Conservation (phyloP, 352 stramenopile genomes). For the Pythium dissimile region DNA sequence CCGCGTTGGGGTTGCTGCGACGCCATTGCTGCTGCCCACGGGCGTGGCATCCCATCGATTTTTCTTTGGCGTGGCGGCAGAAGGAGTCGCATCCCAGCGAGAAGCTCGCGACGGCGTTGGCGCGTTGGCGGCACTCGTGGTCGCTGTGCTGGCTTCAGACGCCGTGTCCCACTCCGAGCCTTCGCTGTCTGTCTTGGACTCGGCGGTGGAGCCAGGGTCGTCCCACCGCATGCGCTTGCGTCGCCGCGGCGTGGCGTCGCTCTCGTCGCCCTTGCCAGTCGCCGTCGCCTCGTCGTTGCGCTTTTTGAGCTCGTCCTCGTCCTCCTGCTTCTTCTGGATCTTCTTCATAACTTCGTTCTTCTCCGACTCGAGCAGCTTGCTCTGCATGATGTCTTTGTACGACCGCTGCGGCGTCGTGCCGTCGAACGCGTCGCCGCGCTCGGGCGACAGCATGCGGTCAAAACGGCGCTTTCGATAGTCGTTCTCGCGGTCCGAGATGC, state of each 20-base stretch:
- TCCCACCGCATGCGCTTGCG: constrained; percentile 87
- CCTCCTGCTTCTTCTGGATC: constrained; percentile 82
- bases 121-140: constrained; percentile 23
- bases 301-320: constrained; percentile 50
- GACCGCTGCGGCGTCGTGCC: constrained; percentile 76
- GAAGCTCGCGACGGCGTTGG: constrained; percentile 59
- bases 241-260: constrained; percentile 36
- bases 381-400: constrained; percentile 91
- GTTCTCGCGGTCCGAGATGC: constrained; percentile 93
- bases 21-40: constrained; percentile 37
- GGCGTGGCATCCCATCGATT: constrained; percentile 86
- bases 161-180: constrained; percentile 79
- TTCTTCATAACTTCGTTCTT: constrained; percentile 83
- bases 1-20: constrained; percentile 17
- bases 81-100: constrained; percentile 75
- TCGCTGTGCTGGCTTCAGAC: constrained; percentile 38
- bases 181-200: constrained; percentile 54
- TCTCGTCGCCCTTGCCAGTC: constrained; percentile 20
- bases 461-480: constrained; percentile 89
- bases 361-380: constrained; percentile 84
- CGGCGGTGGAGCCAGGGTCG: constrained; percentile 38
- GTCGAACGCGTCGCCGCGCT: constrained; percentile 90
- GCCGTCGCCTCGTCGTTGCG: constrained; percentile 22
- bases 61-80: constrained; percentile 41
- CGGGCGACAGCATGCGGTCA: constrained; percentile 84